phyloP scores from a whole-genome alignment of 225 moss, liverwort and hornwort species.

The Anthoceros angustus region DNA sequence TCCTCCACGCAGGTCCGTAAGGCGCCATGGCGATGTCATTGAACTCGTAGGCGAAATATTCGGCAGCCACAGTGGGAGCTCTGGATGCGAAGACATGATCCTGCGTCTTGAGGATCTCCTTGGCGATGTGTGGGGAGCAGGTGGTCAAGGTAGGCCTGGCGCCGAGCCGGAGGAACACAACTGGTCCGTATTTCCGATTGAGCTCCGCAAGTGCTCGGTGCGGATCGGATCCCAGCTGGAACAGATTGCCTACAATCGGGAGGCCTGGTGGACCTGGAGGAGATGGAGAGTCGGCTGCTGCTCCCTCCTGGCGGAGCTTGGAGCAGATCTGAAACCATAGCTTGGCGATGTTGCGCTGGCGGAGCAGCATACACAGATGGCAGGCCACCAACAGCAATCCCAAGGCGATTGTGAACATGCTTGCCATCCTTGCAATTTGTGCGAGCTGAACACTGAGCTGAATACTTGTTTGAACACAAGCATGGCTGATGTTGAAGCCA shows the following conservation, averaged over 20 bases:
- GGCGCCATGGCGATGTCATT: not conserved
- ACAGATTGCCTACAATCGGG: not conserved
- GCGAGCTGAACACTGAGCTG: too few species aligned
- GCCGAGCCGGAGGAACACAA: not conserved
- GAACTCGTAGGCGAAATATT: not conserved
- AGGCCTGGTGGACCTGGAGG: not conserved
- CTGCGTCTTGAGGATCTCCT: constrained; percentile 5
- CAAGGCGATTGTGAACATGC: not conserved
- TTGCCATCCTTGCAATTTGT: not conserved
- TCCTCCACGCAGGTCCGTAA: not conserved
- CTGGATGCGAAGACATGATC: constrained; percentile 1
- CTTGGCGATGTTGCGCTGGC: not conserved
- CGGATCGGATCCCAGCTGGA: not conserved
- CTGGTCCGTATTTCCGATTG: not conserved
- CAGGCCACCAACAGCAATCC: not conserved
- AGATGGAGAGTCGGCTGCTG: not conserved
- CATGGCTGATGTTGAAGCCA: too few species aligned
- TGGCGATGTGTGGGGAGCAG: not conserved
- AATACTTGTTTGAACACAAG: too few species aligned
- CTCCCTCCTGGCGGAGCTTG: not conserved
- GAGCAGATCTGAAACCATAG: too few species aligned
- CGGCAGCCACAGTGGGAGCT: not conserved
- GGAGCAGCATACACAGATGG: not conserved
- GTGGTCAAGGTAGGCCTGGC: not conserved
- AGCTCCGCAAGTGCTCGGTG: not conserved